Evolutionary conservation across 169 alveolate genomes (phyloP).

Genomic region (Plasmodium blacklocki): DNA sequence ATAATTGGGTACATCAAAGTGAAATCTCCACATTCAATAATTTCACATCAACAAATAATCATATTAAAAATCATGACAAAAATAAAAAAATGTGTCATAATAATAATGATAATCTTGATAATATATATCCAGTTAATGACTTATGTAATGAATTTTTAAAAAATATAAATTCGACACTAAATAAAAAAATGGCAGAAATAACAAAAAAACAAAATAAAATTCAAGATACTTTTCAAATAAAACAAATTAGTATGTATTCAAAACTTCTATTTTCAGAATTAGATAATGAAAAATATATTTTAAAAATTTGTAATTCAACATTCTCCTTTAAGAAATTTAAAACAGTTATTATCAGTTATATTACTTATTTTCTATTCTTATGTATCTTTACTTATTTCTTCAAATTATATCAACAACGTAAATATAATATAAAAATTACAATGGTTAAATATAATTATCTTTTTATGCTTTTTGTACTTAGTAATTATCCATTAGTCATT

Average conservation of each 20-base stretch:
- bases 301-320: conserved; percentile 70
- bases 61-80: too few species aligned
- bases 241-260: conserved; percentile 72
- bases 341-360: conserved; percentile 33
- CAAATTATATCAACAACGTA: conserved; percentile 63
- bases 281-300: conserved; percentile 70
- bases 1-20: conserved; percentile 3
- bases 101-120: not conserved
- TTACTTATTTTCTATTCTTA: conserved; percentile 34
- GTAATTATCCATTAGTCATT: conserved; percentile 50
- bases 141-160: conserved; percentile 30
- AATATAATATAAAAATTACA: conserved; percentile 27
- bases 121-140: not conserved
- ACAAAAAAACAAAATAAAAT: conserved; percentile 41
- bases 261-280: conserved; percentile 57
- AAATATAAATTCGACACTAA: conserved; percentile 24
- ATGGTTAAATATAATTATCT: conserved; percentile 72
- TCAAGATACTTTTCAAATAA: conserved; percentile 39
- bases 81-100: conserved; percentile 18
- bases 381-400: conserved; percentile 54
- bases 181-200: conserved; percentile 35
- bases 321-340: conserved; percentile 56
- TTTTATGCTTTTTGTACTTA: conserved; percentile 68
- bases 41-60: not conserved
- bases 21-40: not conserved